Conservation (phyloP, 1,284 basidiomycete genomes). For the Kwoniella shivajii region DNA sequence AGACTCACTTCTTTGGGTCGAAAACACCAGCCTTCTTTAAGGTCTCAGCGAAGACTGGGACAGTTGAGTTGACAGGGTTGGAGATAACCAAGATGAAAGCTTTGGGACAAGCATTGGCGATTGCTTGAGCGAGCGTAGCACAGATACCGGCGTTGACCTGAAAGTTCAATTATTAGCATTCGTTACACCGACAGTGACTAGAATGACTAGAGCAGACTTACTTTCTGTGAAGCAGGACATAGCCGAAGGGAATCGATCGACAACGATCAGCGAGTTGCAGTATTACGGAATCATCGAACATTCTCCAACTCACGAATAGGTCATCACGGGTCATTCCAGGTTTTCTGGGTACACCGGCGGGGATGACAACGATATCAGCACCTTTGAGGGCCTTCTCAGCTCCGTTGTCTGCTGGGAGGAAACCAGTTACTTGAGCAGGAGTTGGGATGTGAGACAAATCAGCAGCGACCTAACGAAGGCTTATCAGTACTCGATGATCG, state of each 20-base stretch:
- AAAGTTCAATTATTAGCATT: neutral
- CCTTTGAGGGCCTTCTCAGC: slow-evolving; percentile 51
- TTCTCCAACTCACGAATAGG: slow-evolving; percentile 77
- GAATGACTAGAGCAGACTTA: slow-evolving; percentile 15
- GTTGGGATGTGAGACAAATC: slow-evolving; percentile 94
- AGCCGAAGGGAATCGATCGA: neutral
- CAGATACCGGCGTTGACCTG: slow-evolving; percentile 65
- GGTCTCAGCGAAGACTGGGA: slow-evolving; percentile 92
- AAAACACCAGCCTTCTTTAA: slow-evolving; percentile 93
- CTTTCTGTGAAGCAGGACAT: slow-evolving; percentile 24
- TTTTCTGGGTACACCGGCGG: slow-evolving; percentile 95
- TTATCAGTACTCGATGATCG: neutral
- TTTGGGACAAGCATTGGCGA: slow-evolving; percentile 82
- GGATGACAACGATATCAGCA: slow-evolving; percentile 82
- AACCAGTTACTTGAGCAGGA: slow-evolving; percentile 69
- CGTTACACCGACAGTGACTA: neutral
- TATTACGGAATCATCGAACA: neutral
- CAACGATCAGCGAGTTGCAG: neutral
- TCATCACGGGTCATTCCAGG: slow-evolving; percentile 83
- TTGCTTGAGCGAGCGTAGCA: slow-evolving; percentile 87
- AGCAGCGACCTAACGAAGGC: slow-evolving; percentile 65
- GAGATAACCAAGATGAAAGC: slow-evolving; percentile 95
- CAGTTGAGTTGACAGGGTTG: slow-evolving; percentile 81
- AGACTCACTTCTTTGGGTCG: slow-evolving; percentile 67
- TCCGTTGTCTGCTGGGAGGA: slow-evolving; percentile 53